These are phyloP conservation scores for Phytophthora meadii DNA, from an alignment of 352 stramenopile species.

Conservation along the genomic window DNA sequence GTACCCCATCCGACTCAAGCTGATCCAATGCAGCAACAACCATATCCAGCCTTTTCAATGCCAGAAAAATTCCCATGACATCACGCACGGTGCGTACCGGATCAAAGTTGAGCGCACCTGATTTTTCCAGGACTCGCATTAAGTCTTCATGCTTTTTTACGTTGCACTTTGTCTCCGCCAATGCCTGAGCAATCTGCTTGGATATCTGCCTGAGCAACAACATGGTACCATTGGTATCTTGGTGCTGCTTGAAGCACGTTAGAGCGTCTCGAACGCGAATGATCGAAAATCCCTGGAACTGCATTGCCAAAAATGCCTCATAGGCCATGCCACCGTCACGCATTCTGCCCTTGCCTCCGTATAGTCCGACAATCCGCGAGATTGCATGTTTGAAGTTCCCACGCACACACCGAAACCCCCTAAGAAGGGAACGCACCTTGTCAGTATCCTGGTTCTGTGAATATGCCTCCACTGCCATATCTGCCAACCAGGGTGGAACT, in stretches of 20 bases:
- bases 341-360: conserved; percentile 28
- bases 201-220: conserved; percentile 45
- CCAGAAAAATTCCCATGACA: conserved; percentile 42
- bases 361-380: conserved; percentile 30
- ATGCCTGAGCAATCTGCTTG: conserved; percentile 34
- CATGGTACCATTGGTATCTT: conserved; percentile 43
- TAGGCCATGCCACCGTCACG: conserved; percentile 49
- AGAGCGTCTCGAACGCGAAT: conserved; percentile 51
- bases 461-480: conserved; percentile 48
- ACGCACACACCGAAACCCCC: conserved; percentile 46
- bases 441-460: conserved; percentile 45
- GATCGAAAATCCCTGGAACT: conserved; percentile 51
- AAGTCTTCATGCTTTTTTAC: conserved; percentile 13
- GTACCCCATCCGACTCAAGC: conserved; percentile 39
- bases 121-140: conserved; percentile 23
- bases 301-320: conserved; percentile 50
- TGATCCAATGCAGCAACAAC: conserved; percentile 47
- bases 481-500: conserved; percentile 43
- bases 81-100: conserved; percentile 26
- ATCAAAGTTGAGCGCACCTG: conserved; percentile 29
- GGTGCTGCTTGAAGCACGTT: conserved; percentile 48
- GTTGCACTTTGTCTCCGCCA: conserved; percentile 18
- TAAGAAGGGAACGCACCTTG: conserved; percentile 58
- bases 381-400: conserved; percentile 44
- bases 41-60: conserved; percentile 35